Percentiles rank a stretch among this genome's conserved stretches.
Evolutionary conservation across 139 green algal genomes (phyloP).

Genomic region (Picochlorum sp.): DNA sequence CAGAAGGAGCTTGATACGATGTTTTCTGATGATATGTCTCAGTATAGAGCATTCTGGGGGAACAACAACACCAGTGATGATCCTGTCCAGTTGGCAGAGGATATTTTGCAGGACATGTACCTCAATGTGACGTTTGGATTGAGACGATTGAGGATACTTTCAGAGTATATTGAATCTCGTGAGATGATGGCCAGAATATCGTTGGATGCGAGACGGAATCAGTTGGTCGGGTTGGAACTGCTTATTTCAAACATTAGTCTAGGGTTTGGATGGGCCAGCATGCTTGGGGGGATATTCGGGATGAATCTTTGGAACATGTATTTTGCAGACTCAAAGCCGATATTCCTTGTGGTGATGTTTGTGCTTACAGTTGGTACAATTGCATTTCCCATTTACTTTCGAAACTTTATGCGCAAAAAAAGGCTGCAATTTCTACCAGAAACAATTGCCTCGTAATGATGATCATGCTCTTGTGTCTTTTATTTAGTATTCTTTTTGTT

Average conservation of each 20-base stretch:
- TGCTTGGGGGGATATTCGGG: constrained; percentile 22
- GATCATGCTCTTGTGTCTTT: no score
- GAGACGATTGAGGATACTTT: constrained; percentile 17
- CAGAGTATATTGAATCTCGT: constrained; percentile 20
- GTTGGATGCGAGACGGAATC: constrained; percentile 34
- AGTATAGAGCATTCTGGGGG: no score
- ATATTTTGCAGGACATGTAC: constrained; percentile 4
- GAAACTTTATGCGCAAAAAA: background rate
- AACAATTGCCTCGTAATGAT: background rate
- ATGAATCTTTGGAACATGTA: constrained; percentile 28
- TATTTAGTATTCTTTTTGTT: background rate
- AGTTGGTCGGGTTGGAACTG: constrained; percentile 38
- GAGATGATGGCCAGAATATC: constrained; percentile 34
- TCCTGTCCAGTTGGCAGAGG: background rate
- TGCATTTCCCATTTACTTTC: background rate
- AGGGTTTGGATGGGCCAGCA: constrained; percentile 8
- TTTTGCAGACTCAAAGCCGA: background rate
- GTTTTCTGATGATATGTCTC: no score
- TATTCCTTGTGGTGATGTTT: constrained; percentile 6
- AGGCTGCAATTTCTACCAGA: background rate
- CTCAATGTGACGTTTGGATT: constrained; percentile 10
- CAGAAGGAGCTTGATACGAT: no score
- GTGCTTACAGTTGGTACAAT: background rate
- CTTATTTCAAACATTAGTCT: constrained; percentile 24
- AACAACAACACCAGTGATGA: background rate